Percentiles rank a stretch among this genome's conserved stretches.
phyloP scores from a whole-genome alignment of 352 stramenopile genomes.

The Globisporangium orthogonon region DNA sequence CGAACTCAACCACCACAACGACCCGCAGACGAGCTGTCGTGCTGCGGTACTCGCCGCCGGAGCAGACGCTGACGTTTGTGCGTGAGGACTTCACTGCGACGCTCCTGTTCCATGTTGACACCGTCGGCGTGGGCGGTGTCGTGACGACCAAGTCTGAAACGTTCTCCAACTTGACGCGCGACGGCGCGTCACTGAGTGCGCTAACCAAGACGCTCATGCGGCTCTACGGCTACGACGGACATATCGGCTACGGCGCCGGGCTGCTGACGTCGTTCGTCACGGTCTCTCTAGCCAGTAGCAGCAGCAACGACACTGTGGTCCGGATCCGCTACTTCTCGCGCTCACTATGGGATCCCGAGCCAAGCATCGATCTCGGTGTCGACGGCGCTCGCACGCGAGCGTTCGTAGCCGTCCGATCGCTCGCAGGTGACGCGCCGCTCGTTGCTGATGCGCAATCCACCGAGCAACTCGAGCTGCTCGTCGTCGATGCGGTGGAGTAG shows the following conservation, averaged over 20 bases:
- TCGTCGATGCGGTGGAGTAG: neutral
- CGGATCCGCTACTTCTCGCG: constrained; percentile 1
- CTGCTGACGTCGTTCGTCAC: neutral
- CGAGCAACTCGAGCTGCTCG: neutral
- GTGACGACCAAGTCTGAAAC: neutral
- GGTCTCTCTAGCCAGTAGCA: neutral
- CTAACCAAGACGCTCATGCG: neutral
- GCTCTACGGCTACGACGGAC: neutral
- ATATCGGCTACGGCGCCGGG: neutral
- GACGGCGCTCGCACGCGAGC: neutral
- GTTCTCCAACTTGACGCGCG: neutral
- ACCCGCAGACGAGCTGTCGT: neutral
- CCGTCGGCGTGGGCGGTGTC: neutral
- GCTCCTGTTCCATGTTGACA: constrained; percentile 5
- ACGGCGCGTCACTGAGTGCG: neutral
- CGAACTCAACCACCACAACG: neutral
- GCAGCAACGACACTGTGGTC: neutral
- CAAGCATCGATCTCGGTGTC: neutral
- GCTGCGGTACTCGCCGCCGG: constrained; percentile 6
- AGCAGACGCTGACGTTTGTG: constrained; percentile 7
- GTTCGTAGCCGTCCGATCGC: neutral
- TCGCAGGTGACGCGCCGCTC: neutral
- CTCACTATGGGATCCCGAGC: neutral
- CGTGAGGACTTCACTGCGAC: constrained; percentile 1
- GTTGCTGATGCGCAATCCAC: neutral